Evolutionary conservation across 1,284 basidiomycete genomes (phyloP), one percentile per base, ranked within the genome.

Genomic region (Ustilago crameri): DNA sequence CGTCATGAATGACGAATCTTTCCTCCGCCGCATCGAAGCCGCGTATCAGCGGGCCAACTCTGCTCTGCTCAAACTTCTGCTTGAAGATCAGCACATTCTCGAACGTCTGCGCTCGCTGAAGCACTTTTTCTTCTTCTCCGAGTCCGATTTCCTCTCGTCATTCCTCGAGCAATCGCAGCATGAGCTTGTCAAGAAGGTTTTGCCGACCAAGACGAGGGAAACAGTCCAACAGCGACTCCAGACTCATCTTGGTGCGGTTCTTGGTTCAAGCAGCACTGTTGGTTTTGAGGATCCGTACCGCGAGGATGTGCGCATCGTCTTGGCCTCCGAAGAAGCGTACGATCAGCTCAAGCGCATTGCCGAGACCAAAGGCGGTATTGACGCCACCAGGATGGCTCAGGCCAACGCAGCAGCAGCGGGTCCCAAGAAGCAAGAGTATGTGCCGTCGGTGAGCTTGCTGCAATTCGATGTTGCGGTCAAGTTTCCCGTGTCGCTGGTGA

Each of bases 181-280:
- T 30, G 81, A 83, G 61, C 75, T 83, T 12, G 65, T 67, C 57
- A 80, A 81, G 51, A 68, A 64, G 43, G 80, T 82, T 10, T 70
- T 74, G 23, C 78, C 80, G 7, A 73, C 60, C 30, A 74, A 70
- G 46, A 74, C 78, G 26, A 91, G 91, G 77, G 81, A 82, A 45
- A 76, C 76, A 43, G 76, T 78, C 34, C 67, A 75, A 58, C 71
- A 76, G 37, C 69, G 80, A 1, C 55, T 83, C 37, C 79, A 82
- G 47, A 77, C 78, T n/a, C 81, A 81, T 43, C 75, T 83, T 9
- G 81, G 80, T 27, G 77, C 79, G 44, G 80, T 81, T 18, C 59
- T 83, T 14, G 79, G 79, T 12, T 80, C 78, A 45, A 78, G 75
- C 35, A 72, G 72, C 41, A 76, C 66, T 9, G 81, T 82, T 10